Percentiles rank a stretch among this genome's conserved stretches.
phyloP scores from a whole-genome alignment of 202 grass and related monocot species.

The Cymbopogon flexuosus region DNA sequence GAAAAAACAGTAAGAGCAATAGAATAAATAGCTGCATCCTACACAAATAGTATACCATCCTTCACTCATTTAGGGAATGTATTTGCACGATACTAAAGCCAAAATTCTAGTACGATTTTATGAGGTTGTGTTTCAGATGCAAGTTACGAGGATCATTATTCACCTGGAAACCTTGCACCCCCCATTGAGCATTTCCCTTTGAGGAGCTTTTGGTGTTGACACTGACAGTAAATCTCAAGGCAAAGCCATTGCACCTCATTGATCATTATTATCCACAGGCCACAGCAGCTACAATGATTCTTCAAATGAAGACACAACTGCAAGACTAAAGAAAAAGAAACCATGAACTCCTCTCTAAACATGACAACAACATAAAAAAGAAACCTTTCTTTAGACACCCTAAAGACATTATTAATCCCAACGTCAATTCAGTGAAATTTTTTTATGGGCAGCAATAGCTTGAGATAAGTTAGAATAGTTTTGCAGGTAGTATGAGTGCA shows the following conservation, averaged over 20 bases:
- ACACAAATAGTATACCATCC: not conserved
- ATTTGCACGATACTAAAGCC: not conserved
- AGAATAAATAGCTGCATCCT: not conserved
- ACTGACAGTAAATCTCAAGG: not conserved
- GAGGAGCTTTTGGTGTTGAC: not conserved
- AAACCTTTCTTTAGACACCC: not conserved
- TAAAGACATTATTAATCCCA: not conserved
- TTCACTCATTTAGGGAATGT: not conserved
- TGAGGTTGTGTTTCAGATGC: not conserved
- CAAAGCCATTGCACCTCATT: not conserved
- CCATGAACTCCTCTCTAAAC: not conserved
- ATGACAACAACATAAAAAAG: not conserved
- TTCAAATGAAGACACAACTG: not conserved
- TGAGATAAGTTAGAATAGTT: not conserved
- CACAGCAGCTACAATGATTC: not conserved
- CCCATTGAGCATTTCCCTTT: not conserved
- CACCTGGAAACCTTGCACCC: not conserved
- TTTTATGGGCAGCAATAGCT: no score
- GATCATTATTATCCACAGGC: not conserved
- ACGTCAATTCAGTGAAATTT: not conserved
- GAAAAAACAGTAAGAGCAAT: not conserved
- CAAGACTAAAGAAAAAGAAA: not conserved
- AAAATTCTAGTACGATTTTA: not conserved
- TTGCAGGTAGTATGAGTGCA: not conserved
- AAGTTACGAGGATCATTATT: not conserved